These are phyloP conservation scores for Pleomassaria siparia DNA, from an alignment of 2,329 filamentous ascomycete species.

Conservation along the genomic window DNA sequence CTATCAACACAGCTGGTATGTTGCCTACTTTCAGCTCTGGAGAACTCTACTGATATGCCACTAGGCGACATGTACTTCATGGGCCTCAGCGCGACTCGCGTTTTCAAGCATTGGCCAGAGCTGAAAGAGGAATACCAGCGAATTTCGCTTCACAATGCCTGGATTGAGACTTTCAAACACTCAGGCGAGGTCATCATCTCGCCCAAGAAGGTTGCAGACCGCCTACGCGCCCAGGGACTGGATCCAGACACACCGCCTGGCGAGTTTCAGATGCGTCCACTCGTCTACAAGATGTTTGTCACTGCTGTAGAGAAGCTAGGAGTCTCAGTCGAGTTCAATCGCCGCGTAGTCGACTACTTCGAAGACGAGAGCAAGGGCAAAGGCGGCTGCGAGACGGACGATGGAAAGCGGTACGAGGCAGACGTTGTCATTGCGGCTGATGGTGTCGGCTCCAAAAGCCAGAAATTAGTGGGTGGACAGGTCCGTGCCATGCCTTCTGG, in stretches of 20 bases:
- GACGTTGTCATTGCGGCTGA: conserved; percentile 45
- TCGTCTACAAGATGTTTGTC: conserved; percentile 59
- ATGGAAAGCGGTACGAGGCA: conserved; percentile 47
- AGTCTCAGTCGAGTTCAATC: conserved; percentile 47
- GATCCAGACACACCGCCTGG: conserved; percentile 55
- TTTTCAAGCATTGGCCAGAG: conserved; percentile 59
- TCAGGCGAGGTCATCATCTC: conserved; percentile 53
- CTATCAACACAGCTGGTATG: conserved; percentile 56
- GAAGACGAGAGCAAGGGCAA: conserved; percentile 45
- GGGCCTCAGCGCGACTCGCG: conserved; percentile 57
- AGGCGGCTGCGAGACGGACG: conserved; percentile 39
- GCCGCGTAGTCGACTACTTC: conserved; percentile 47
- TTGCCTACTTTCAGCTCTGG: background rate
- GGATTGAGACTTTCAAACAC: conserved; percentile 60
- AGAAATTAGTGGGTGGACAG: conserved; percentile 48
- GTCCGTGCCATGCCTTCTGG: conserved; percentile 45
- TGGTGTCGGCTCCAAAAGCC: conserved; percentile 49
- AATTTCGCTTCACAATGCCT: conserved; percentile 57
- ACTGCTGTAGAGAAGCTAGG: conserved; percentile 50
- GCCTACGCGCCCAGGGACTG: conserved; percentile 49
- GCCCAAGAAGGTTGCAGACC: conserved; percentile 53
- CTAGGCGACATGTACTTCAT: conserved; percentile 63
- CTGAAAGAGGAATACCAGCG: conserved; percentile 53
- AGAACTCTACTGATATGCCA: conserved; percentile 7
- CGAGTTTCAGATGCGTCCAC: conserved; percentile 58